A percentile compares a stretch with the other conserved stretches of the same genome.
These are phyloP conservation scores for Sporobolomyces roseus DNA, from an alignment of 768 basidiomycete species.

Conservation along the genomic window DNA sequence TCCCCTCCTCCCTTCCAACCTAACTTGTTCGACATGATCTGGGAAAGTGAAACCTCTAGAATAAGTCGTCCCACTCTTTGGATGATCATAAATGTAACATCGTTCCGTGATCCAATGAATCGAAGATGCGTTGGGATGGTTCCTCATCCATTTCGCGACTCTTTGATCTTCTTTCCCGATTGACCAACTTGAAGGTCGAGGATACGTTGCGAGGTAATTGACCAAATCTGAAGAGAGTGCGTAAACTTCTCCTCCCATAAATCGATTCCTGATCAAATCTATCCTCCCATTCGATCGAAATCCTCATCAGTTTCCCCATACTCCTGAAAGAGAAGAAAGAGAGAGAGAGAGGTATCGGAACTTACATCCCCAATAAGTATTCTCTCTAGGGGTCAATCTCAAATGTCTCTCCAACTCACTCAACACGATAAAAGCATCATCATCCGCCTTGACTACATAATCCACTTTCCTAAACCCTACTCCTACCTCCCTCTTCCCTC, in stretches of 20 bases:
- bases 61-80: constrained; percentile 86
- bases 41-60: constrained; percentile 94
- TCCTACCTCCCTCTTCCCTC: constrained; percentile 45
- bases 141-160: constrained; percentile 82
- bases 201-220: constrained; percentile 75
- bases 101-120: constrained; percentile 87
- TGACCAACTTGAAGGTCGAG: constrained; percentile 62
- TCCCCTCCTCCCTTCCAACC: constrained; percentile 50
- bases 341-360: constrained; percentile 2
- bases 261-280: constrained; percentile 75
- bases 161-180: constrained; percentile 90
- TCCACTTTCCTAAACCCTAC: constrained; percentile 78
- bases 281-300: not conserved
- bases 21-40: constrained; percentile 70
- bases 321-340: not conserved
- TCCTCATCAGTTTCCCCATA: not conserved
- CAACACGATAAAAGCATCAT: constrained; percentile 91
- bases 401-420: constrained; percentile 88
- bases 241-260: constrained; percentile 95
- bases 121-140: constrained; percentile 67
- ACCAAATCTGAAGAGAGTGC: constrained; percentile 83
- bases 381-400: constrained; percentile 65
- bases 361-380: constrained; percentile 49
- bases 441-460: constrained; percentile 89
- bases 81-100: constrained; percentile 98